Evolutionary conservation across 345 rosid species (phyloP).

Genomic region (Linum usitatissimum): DNA sequence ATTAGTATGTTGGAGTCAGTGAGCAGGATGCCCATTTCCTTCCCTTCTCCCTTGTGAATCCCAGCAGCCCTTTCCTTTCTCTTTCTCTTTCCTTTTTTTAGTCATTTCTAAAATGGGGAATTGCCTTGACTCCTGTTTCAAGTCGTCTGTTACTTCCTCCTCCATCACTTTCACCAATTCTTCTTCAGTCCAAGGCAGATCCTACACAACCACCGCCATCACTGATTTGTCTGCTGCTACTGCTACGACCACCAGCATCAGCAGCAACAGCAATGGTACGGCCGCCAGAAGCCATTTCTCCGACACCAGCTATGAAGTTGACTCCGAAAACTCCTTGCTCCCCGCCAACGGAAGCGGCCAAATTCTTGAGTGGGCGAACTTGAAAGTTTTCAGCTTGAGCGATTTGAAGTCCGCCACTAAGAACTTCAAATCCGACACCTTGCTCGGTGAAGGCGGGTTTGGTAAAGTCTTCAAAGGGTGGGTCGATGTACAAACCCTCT

Average conservation of each 20-base stretch:
- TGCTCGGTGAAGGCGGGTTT: slow-evolving; percentile 77
- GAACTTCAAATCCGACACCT: slow-evolving; percentile 48
- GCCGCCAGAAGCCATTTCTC: not conserved
- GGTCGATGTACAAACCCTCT: slow-evolving; percentile 48
- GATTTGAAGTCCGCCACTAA: slow-evolving; percentile 54
- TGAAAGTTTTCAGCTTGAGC: slow-evolving; percentile 45
- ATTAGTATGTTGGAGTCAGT: no score
- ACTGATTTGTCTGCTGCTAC: not conserved
- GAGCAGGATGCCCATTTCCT: no score
- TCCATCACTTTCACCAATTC: not conserved
- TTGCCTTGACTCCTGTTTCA: not conserved
- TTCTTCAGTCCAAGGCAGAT: no score
- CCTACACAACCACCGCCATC: not conserved
- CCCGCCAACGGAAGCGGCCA: slow-evolving; percentile 11
- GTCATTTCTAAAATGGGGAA: not conserved
- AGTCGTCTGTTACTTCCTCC: not conserved
- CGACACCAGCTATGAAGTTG: not conserved
- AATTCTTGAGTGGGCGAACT: slow-evolving; percentile 27
- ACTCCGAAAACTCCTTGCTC: not conserved
- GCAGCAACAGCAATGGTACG: not conserved
- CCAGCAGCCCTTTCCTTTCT: no score
- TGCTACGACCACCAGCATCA: not conserved
- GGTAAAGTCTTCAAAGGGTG: slow-evolving; percentile 82
- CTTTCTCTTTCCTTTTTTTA: no score
- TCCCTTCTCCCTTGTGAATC: no score